A percentile compares a stretch with the other conserved stretches of the same genome.
Evolutionary conservation across 495 filamentous ascomycete genomes (phyloP).

Genomic region (Lasiosphaeriaceae sp.): DNA sequence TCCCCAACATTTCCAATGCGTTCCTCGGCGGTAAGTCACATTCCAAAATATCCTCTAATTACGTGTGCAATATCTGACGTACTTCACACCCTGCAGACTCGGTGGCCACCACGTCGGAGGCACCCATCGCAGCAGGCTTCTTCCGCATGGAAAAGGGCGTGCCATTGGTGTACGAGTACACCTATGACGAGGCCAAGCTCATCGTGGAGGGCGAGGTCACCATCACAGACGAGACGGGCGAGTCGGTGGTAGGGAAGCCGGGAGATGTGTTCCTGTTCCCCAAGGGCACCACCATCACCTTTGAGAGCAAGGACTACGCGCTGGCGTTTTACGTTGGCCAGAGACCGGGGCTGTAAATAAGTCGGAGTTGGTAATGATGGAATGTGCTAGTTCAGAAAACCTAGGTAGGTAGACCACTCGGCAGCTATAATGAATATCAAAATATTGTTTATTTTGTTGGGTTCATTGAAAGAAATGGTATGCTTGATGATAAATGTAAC

Average conservation of each 20-base stretch:
- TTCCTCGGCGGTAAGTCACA: constrained; percentile 1
- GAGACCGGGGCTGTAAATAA: constrained; percentile 5
- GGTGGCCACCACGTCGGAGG: not conserved
- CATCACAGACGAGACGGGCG: constrained; percentile 64
- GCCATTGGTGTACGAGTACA: constrained; percentile 3
- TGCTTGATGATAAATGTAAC: no score
- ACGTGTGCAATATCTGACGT: not conserved
- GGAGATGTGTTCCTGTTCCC: constrained; percentile 78
- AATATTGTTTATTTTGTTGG: no score
- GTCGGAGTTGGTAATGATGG: no score
- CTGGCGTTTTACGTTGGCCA: constrained; percentile 65
- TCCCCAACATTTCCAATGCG: not conserved
- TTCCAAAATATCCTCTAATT: not conserved
- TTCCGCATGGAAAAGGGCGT: constrained; percentile 7
- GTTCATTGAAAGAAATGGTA: no score
- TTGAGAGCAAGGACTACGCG: constrained; percentile 65
- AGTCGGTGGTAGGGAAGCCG: constrained; percentile 60
- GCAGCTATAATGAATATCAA: no score
- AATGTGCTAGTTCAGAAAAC: no score
- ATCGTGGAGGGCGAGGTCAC: constrained; percentile 74
- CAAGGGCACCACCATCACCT: constrained; percentile 73
- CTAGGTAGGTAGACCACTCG: no score
- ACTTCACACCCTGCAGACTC: not conserved
- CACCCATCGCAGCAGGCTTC: constrained; percentile 4
- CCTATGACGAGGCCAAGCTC: constrained; percentile 48